These are phyloP conservation scores for Fragaria iinumae DNA, from an alignment of 306 rosid species.

Conservation along the genomic window DNA sequence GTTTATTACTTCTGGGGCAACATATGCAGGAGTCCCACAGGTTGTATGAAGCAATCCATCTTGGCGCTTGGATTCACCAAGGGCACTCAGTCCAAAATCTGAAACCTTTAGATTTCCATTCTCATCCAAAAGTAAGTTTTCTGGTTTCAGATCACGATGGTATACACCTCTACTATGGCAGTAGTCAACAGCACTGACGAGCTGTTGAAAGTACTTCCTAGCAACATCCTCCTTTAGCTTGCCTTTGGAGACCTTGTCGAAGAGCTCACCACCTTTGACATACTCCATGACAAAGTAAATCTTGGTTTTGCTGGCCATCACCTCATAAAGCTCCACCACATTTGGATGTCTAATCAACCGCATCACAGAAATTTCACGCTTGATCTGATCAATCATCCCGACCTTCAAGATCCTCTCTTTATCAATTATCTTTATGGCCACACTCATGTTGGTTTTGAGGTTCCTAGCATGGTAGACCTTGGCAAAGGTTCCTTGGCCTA, in stretches of 20 bases:
- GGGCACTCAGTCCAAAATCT: constrained; percentile 89
- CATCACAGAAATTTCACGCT: constrained; percentile 92
- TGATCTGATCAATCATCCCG: constrained; percentile 88
- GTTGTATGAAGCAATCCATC: constrained; percentile 96
- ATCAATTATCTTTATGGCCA: constrained; percentile 78
- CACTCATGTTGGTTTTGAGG: constrained; percentile 62
- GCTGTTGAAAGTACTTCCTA: constrained; percentile 78
- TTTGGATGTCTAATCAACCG: constrained; percentile 70
- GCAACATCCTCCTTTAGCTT: constrained; percentile 78
- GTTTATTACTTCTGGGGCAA: constrained; percentile 88
- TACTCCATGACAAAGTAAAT: constrained; percentile 92
- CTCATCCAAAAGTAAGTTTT: constrained; percentile 89
- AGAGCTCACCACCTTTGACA: constrained; percentile 92
- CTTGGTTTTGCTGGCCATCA: constrained; percentile 92
- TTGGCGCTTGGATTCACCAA: constrained; percentile 65
- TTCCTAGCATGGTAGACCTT: constrained; percentile 89
- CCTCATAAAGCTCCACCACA: constrained; percentile 93
- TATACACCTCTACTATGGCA: constrained; percentile 89
- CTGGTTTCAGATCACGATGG: constrained; percentile 93
- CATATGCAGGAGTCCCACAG: constrained; percentile 97
- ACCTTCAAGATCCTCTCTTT: constrained; percentile 83
- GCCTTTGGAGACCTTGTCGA: constrained; percentile 83
- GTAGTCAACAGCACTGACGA: constrained; percentile 85
- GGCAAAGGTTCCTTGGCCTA: constrained; percentile 99
- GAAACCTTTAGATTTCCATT: constrained; percentile 86